Evolutionary conservation across 495 filamentous ascomycete genomes (phyloP).

Genomic region (Xylaria nigripes): DNA sequence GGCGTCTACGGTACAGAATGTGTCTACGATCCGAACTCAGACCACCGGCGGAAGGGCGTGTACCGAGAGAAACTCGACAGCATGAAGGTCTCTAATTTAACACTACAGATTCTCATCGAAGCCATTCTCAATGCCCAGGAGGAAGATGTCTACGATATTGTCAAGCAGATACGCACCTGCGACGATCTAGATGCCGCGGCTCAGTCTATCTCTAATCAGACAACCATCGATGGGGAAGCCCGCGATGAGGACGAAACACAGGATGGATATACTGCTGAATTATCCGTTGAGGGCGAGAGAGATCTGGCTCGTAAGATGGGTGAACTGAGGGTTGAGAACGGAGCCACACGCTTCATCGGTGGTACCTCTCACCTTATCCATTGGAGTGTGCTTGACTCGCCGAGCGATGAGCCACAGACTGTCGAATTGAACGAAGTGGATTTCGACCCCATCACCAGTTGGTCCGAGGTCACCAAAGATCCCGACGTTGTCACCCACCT

Average conservation of each 20-base stretch:
- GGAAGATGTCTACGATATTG: slow-evolving; percentile 71
- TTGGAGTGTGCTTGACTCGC: slow-evolving; percentile 42
- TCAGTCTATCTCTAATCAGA: slow-evolving; percentile 58
- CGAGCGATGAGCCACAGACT: slow-evolving; percentile 45
- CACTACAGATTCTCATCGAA: slow-evolving; percentile 83
- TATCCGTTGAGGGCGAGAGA: slow-evolving; percentile 64
- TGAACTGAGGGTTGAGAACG: slow-evolving; percentile 77
- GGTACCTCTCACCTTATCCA: slow-evolving; percentile 93
- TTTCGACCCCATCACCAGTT: slow-evolving; percentile 64
- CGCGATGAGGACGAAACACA: slow-evolving; percentile 36
- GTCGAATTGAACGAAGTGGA: slow-evolving; percentile 38
- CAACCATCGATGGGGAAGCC: slow-evolving; percentile 32
- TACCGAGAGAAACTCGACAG: slow-evolving; percentile 93
- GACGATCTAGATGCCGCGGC: slow-evolving; percentile 88
- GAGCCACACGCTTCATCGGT: slow-evolving; percentile 84
- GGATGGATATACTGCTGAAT: slow-evolving; percentile 31
- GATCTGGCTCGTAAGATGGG: slow-evolving; percentile 91
- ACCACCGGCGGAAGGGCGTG: slow-evolving; percentile 92
- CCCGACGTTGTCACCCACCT: slow-evolving; percentile 73
- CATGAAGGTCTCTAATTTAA: slow-evolving; percentile 77
- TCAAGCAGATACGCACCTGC: slow-evolving; percentile 81
- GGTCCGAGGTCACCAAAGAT: slow-evolving; percentile 82
- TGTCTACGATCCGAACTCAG: slow-evolving; percentile 91
- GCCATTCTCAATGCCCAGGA: slow-evolving; percentile 85
- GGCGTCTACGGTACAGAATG: slow-evolving; percentile 92